Conservation (phyloP, 345 rosid species). For the Nasturtium officinale region DNA sequence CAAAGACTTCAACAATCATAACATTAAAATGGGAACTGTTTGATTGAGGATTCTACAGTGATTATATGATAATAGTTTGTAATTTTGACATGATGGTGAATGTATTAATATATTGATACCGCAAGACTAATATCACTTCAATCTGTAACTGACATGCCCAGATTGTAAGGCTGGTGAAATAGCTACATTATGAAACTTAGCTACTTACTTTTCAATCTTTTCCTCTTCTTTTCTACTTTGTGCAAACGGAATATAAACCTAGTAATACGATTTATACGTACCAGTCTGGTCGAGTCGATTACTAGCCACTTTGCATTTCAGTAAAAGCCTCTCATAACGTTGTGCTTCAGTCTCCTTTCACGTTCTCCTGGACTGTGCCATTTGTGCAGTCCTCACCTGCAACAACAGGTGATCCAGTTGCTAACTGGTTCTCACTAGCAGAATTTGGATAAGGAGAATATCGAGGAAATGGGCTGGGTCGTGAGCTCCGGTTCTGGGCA, state of each 20-base stretch:
- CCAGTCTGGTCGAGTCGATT: constrained; percentile 23
- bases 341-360: constrained; percentile 41
- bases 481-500: constrained; percentile 69
- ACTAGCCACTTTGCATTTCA: constrained; percentile 12
- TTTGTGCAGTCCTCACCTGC: constrained; percentile 63
- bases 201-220: constrained; percentile 11
- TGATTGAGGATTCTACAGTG: constrained; percentile 41
- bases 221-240: constrained; percentile 4
- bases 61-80: constrained; percentile 3
- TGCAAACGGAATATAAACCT: constrained; percentile 26
- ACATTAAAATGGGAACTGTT: constrained; percentile 55
- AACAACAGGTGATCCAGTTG: constrained; percentile 61
- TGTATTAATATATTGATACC: not conserved
- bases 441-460: constrained; percentile 59
- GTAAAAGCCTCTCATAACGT: constrained; percentile 24
- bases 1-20: constrained; percentile 45
- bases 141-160: constrained; percentile 21
- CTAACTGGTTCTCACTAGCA: constrained; percentile 50
- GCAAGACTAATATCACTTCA: constrained; percentile 28
- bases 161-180: not conserved
- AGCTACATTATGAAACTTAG: constrained; percentile 19
- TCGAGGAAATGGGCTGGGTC: constrained; percentile 61
- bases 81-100: not conserved
- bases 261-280: constrained; percentile 3
- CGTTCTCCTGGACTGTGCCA: constrained; percentile 46